Evolutionary conservation across 805 yeast species (phyloP), one percentile per base, ranked within the genome.

Genomic region (Saccharomycopsis selenospora): DNA sequence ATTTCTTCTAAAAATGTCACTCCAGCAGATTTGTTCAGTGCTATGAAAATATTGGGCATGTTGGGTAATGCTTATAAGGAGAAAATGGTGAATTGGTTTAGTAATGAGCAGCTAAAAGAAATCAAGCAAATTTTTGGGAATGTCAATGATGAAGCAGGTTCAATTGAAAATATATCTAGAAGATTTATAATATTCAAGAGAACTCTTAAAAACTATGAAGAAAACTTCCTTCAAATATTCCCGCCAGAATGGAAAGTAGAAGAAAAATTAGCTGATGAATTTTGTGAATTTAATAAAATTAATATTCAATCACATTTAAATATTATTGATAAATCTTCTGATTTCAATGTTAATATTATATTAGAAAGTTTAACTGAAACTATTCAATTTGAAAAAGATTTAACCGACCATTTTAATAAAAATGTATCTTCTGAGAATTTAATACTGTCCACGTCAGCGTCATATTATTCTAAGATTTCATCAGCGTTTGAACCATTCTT

Each of bases 91-190:
- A 76, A 73, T 42, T 87, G 95, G 91, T 86, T 84, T 62, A 75
- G 85, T 51, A 77, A 75, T 48, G 71, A 71, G 26, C 80, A 83
- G 53, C 69, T 93, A 46, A 76, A 75, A 57, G 98, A 91, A 58
- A 79, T 91, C 40, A 74, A 74, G 29, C 67, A 77, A 20, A 87
- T 93, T 8, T 93, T 93, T 66, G 50, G 53, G 3, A 75, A 79
- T 47, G 71, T 80, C 7, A 72, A 79, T 11, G 97, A 89, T 57
- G 99, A 93, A 65, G 99, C 99, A 0, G 97, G 97, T 1, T 83
- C 95, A 3, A 67, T 93, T 51, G 99, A 93, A 51, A 93, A 93
- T 63, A 66, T 93, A 45, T 74, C 79, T 26, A 70, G 97, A 56
- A 70, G 99, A 43, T 93, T 79, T 62, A 76, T 89, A 27, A 91